A percentile compares a stretch with the other conserved stretches of the same genome.
Conservation (phyloP, 2,329 filamentous ascomycete genomes). For the Fusarium nelsonii region DNA sequence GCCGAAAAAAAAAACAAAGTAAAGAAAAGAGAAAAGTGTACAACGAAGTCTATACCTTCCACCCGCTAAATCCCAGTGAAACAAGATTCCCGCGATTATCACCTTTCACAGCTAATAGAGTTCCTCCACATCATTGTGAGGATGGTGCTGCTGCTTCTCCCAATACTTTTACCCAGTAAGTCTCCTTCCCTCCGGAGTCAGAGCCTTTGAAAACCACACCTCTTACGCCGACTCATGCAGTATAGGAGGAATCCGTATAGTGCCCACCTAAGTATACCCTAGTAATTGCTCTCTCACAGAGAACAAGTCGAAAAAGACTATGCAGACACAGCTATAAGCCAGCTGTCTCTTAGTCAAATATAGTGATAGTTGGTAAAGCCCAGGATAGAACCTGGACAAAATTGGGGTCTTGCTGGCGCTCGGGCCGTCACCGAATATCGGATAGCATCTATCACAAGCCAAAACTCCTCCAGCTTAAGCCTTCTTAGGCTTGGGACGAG, state of each 20-base stretch:
- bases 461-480: slow-evolving; percentile 38
- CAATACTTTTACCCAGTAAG: slow-evolving; percentile 40
- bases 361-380: slow-evolving; percentile 4
- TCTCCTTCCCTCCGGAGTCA: slow-evolving; percentile 41
- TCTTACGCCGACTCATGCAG: slow-evolving; percentile 50
- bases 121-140: slow-evolving; percentile 6
- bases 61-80: slow-evolving; percentile 43
- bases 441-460: neutral
- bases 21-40: slow-evolving; percentile 33
- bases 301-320: slow-evolving; percentile 36
- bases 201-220: slow-evolving; percentile 41
- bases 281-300: slow-evolving; percentile 27
- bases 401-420: neutral
- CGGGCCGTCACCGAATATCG: neutral
- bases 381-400: neutral
- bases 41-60: slow-evolving; percentile 38
- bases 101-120: slow-evolving; percentile 23
- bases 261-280: slow-evolving; percentile 41
- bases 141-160: slow-evolving; percentile 16
- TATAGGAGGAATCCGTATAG: slow-evolving; percentile 33
- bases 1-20: slow-evolving; percentile 14
- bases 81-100: slow-evolving; percentile 38
- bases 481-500: slow-evolving; percentile 57
- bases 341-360: slow-evolving; percentile 16
- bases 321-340: slow-evolving; percentile 19